Evolutionary conservation across 106 monocot species (phyloP), one percentile per base, ranked within the genome.

Genomic region (Hemerocallis citrina): DNA sequence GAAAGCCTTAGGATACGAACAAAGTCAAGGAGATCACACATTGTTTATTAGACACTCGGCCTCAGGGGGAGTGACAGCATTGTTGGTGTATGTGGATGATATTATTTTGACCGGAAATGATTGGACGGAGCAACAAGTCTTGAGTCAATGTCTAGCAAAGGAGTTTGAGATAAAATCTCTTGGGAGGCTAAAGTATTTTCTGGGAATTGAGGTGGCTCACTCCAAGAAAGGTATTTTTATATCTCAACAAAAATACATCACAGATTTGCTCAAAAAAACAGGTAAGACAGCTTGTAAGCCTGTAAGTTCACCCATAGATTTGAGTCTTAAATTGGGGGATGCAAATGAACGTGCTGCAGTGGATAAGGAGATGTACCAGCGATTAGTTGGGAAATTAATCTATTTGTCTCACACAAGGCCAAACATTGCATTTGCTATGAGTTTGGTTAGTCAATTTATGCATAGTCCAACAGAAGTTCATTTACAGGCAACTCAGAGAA

Each of bases 151-250:
- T 20, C 33, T 57, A 16, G 35, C 57, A 16, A 57, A 31, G 20
- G 34, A 57, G 20, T 57, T 57, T 20, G 35, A 57, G 34, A 57
- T 57, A 33, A 57, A 57, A 20, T 33, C 34, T 57, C 3, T 57
- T 5, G 31, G 31, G 11, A 57, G 4, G 3, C 35, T 57, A 2
- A 57, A 34, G 17, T 36, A 57, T 21, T 46, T 46, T 21, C 57
- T 57, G 16, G 35, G 57, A n/a, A 57, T 57, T 33, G 57, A 57
- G 57, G 35, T 57, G n/a, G n/a, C n/a, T n/a, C n/a, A n/a, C n/a
- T 31, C 7, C 0, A 34, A 8, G 35, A 57, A 46, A 46, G 46
- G 46, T 20, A 57, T 57, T 57, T 12, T 36, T 3, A 5, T 57
- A 3, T 57, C 34, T 17, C 57, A 57, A 32, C 25, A 31, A 13